These are phyloP conservation scores for Adansonia madagascariensis DNA, from an alignment of 441 rosid genomes.

Conservation along the genomic window DNA sequence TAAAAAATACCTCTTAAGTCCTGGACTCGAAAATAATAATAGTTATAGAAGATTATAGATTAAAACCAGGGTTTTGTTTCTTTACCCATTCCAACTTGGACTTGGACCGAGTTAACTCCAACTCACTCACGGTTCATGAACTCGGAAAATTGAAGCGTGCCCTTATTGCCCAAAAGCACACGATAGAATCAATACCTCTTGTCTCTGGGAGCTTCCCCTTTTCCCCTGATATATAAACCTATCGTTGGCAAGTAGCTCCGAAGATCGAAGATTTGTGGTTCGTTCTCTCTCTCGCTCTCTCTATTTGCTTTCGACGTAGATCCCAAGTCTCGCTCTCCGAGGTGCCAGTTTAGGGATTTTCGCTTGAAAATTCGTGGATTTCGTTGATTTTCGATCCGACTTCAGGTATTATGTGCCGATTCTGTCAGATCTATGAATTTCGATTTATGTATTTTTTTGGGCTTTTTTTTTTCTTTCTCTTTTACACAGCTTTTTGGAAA, in stretches of 20 bases:
- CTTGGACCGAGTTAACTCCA: conserved; percentile 12
- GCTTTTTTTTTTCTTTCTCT: neutral
- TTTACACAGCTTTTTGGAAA: neutral
- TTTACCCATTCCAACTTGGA: neutral
- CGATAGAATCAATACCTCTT: conserved; percentile 10
- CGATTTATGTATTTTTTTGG: neutral
- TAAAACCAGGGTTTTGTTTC: neutral
- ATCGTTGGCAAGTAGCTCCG: neutral
- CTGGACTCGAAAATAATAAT: too few relatives aligned
- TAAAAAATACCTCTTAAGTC: too few relatives aligned
- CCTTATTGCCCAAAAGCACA: neutral
- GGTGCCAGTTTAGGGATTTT: neutral
- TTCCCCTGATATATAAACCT: neutral
- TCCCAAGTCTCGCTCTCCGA: neutral
- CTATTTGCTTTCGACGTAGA: neutral
- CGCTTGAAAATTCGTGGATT: neutral
- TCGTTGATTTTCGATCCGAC: neutral
- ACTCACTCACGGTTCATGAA: neutral
- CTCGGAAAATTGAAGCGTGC: neutral
- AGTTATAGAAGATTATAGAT: too few relatives aligned
- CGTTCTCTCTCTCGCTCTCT: neutral
- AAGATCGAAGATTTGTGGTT: conserved; percentile 11
- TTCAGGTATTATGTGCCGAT: neutral
- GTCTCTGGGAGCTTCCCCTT: conserved; percentile 6
- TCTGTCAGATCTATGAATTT: neutral